These are phyloP conservation scores for Cryptococcus neoformans DNA, from an alignment of 1,284 basidiomycete species.

Conservation along the genomic window DNA sequence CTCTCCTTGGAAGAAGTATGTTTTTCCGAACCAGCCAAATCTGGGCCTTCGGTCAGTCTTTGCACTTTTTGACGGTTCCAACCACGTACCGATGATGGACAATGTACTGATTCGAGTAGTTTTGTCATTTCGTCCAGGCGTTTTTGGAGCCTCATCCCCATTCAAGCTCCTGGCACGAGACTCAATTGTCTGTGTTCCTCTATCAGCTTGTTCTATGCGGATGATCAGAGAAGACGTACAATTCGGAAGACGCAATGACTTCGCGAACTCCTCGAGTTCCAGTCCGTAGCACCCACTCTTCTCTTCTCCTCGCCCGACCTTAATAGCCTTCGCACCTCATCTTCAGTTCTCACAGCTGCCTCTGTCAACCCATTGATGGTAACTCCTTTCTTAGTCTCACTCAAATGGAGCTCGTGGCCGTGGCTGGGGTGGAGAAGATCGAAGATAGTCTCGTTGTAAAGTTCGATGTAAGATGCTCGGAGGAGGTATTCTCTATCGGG, in stretches of 20 bases:
- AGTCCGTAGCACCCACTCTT: constrained; percentile 91
- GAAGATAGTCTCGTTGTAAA: constrained; percentile 93
- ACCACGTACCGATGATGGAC: constrained; percentile 36
- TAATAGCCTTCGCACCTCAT: constrained; percentile 79
- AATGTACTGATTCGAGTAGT: constrained; percentile 64
- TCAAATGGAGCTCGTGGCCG: constrained; percentile 40
- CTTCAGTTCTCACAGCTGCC: constrained; percentile 78
- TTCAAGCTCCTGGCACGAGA: constrained; percentile 20
- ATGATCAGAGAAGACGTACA: constrained; percentile 50
- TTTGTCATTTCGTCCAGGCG: constrained; percentile 33
- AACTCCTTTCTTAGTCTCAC: constrained; percentile 48
- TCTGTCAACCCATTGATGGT: constrained; percentile 49
- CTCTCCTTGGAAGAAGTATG: constrained; percentile 91
- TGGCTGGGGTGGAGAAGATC: constrained; percentile 50
- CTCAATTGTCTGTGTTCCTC: constrained; percentile 45
- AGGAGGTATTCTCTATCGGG: constrained; percentile 78
- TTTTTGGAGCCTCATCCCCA: constrained; percentile 18
- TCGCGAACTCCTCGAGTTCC: constrained; percentile 91
- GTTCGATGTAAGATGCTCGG: constrained; percentile 90
- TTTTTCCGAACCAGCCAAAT: constrained; percentile 96
- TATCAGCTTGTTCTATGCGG: not conserved
- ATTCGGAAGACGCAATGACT: constrained; percentile 91
- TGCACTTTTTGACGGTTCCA: not conserved
- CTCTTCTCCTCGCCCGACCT: constrained; percentile 81
- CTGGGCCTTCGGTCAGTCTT: constrained; percentile 55